phyloP scores from a whole-genome alignment of 176 grass and related monocot species.

The Ensete glaucum region DNA sequence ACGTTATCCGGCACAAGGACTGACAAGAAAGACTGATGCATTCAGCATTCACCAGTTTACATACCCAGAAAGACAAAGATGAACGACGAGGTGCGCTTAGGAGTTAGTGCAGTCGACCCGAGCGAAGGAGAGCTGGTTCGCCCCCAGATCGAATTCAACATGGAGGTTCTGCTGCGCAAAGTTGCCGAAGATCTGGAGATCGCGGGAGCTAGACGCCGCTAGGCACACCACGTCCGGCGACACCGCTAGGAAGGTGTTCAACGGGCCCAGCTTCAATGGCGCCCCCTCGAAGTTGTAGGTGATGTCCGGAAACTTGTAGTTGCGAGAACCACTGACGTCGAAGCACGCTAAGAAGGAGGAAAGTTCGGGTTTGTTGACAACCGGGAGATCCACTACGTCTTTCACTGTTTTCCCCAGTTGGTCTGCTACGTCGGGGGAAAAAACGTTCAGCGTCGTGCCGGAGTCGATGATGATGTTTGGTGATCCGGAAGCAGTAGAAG shows the following conservation, averaged over 20 bases:
- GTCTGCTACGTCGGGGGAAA: not conserved
- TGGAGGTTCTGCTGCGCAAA: slow-evolving; percentile 8
- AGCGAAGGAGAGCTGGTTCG: not conserved
- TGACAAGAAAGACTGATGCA: too few species aligned
- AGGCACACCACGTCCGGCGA: not conserved
- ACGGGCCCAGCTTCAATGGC: not conserved
- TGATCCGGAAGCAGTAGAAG: too few species aligned
- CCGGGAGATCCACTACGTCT: not conserved
- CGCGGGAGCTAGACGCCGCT: not conserved
- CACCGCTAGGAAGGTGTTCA: not conserved
- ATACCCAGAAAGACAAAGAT: too few species aligned
- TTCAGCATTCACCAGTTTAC: too few species aligned
- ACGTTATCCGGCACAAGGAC: too few species aligned
- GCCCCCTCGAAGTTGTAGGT: not conserved
- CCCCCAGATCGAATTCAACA: not conserved
- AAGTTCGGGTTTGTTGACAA: not conserved
- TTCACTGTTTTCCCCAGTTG: not conserved
- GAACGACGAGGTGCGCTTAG: too few species aligned
- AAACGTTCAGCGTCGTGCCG: slow-evolving; percentile 1
- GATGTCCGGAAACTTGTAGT: not conserved
- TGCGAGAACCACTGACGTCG: not conserved
- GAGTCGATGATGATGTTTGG: slow-evolving; percentile 18
- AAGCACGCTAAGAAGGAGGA: not conserved
- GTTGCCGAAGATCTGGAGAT: not conserved
- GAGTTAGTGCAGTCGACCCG: not conserved